Conservation (phyloP, 148 eudicot genomes). For the Arctostaphylos glauca region DNA sequence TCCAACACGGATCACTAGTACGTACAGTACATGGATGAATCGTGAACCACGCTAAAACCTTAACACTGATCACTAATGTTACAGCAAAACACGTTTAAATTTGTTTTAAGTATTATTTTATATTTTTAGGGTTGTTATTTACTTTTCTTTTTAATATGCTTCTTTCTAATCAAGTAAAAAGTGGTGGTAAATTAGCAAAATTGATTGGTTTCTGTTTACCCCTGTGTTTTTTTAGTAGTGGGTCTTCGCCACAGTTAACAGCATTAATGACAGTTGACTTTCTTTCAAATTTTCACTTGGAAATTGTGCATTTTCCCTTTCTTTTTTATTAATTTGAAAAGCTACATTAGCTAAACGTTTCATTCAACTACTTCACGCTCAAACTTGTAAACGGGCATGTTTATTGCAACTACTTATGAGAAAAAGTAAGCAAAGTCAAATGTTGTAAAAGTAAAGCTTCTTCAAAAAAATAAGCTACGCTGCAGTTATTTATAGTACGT, state of each 20-base stretch:
- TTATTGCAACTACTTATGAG: too few species aligned
- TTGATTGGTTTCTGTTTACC: not conserved
- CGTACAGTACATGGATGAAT: not conserved
- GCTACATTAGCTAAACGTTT: not conserved
- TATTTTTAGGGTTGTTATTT: not conserved
- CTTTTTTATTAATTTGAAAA: not conserved
- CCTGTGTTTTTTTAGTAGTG: not conserved
- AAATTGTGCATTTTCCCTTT: not conserved
- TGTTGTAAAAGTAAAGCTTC: too few species aligned
- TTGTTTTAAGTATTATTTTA: not conserved
- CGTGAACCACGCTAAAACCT: not conserved
- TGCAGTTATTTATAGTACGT: too few species aligned
- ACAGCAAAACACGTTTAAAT: not conserved
- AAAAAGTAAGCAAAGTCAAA: too few species aligned
- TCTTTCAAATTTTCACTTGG: not conserved
- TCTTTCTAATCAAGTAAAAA: not conserved
- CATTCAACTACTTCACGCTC: not conserved
- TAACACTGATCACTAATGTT: not conserved
- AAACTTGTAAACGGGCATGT: too few species aligned
- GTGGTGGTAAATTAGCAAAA: not conserved
- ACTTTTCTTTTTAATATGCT: not conserved
- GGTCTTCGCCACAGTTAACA: not conserved
- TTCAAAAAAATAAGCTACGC: too few species aligned
- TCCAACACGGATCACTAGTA: not conserved
- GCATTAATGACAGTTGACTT: not conserved